Evolutionary conservation across 176 grass and related monocot genomes (phyloP), one percentile per base, ranked within the genome.

Genomic region (Ensete glaucum): DNA sequence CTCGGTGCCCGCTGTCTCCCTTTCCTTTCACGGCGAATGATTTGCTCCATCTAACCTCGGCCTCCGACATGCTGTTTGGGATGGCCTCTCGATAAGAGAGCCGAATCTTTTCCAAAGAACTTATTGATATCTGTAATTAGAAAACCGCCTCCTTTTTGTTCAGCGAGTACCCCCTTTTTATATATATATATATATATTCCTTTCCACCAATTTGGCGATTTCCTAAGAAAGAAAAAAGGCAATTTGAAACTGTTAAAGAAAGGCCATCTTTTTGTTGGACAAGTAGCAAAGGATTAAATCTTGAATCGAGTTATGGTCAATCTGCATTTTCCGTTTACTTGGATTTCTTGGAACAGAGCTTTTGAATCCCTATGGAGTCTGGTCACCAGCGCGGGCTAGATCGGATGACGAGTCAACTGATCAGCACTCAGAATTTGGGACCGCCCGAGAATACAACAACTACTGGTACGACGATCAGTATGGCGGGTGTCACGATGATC

Each of bases 311-410:
- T 69, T 75, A 6, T 43, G 25, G 1, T 53, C 1, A 79, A 5
- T 43, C 54, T 84, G 20, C 54, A 50, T 9, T 3, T 43, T 76
- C 51, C 51, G 20, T 9, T 73, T 73, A 25, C 62, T 78, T 70
- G 8, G 67, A n/a, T 70, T 51, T 78, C 53, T 52, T 17, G 6
- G 48, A 69, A 64, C 75, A 99, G 96, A 87, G 21, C 13, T 99
- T 60, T 53, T 89, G 78, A 95, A 99, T 78, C 96, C 96, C 2
- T 95, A 99, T 34, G 96, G 88, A 49, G 17, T 91, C 9, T 95
- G 91, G 91, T 99, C 96, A 51, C 88, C 88, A 17, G 69, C 20
- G 62, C 75, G 77, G 55, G 78, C 86, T 20, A 82, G 73, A 73
- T 97, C 94, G 9, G 85, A 91, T 50, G 69, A 88, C 25, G 85